These are phyloP conservation scores for Protomyces lactucae-debilis DNA, from an alignment of 1,139 yeast genomes.

Conservation along the genomic window DNA sequence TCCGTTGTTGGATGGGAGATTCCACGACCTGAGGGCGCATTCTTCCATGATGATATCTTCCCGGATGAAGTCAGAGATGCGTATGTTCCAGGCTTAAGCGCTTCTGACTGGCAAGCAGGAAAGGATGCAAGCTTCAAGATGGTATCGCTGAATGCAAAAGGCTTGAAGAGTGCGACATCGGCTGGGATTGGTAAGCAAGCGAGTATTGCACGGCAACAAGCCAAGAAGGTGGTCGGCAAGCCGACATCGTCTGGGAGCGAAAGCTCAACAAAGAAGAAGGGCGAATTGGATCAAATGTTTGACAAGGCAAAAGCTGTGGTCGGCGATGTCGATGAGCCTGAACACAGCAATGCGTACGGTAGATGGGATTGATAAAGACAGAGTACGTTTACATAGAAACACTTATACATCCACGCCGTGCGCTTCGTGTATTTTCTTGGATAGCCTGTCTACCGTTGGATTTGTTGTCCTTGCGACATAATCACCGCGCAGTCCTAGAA, in stretches of 20 bases:
- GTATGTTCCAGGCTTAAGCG: not conserved
- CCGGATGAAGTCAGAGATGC: slow-evolving; percentile 11
- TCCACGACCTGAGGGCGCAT: slow-evolving; percentile 22
- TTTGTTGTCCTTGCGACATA: not conserved
- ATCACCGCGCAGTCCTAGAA: not conserved
- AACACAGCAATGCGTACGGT: slow-evolving; percentile 8
- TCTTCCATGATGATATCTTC: slow-evolving; percentile 24
- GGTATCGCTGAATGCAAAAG: slow-evolving; percentile 6
- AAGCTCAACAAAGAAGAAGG: slow-evolving; percentile 1
- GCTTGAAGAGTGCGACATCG: slow-evolving; percentile 10
- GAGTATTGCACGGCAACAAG: slow-evolving; percentile 2
- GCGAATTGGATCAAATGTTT: slow-evolving; percentile 25
- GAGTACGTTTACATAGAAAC: not conserved
- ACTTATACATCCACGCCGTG: not conserved
- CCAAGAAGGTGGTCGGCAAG: not conserved
- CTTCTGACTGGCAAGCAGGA: slow-evolving; percentile 2
- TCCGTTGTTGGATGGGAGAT: slow-evolving; percentile 19
- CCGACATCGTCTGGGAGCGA: not conserved
- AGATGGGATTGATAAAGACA: slow-evolving; percentile 2
- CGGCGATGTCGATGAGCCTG: slow-evolving; percentile 21
- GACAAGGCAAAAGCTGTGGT: slow-evolving; percentile 5
- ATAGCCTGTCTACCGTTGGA: not conserved
- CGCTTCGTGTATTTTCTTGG: not conserved
- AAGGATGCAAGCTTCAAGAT: not conserved
- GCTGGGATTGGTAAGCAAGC: slow-evolving; percentile 11